phyloP scores from a whole-genome alignment of 768 basidiomycete genomes.

The Termitomyces sp. region DNA sequence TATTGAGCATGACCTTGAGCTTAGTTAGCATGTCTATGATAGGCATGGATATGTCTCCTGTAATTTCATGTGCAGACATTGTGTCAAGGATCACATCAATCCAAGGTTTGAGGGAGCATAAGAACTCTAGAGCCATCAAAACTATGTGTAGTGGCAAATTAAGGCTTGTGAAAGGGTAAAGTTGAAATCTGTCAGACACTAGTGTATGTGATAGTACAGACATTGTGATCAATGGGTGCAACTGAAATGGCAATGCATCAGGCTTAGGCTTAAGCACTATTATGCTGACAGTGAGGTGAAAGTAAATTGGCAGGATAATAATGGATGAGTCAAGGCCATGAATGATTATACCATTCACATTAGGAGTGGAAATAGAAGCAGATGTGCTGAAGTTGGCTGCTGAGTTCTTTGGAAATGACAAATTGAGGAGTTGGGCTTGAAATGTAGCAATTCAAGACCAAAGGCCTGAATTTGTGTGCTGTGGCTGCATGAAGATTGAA shows the following conservation, averaged over 20 bases:
- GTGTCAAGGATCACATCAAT: slow-evolving; percentile 40
- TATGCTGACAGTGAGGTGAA: slow-evolving; percentile 75
- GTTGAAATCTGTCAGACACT: too few relatives aligned
- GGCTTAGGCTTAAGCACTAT: slow-evolving; percentile 55
- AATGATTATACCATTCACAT: slow-evolving; percentile 19
- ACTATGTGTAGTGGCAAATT: too few relatives aligned
- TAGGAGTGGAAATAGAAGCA: background rate
- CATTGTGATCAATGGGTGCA: too few relatives aligned
- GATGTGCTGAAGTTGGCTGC: too few relatives aligned
- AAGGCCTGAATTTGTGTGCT: slow-evolving; percentile 2
- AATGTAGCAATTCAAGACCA: background rate
- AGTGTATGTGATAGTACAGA: too few relatives aligned
- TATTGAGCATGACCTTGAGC: slow-evolving; percentile 37
- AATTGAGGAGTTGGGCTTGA: background rate
- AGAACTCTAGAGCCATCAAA: slow-evolving; percentile 37
- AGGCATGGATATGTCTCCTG: too few relatives aligned
- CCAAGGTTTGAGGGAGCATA: slow-evolving; percentile 35
- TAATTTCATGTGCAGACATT: too few relatives aligned
- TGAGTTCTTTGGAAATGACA: background rate
- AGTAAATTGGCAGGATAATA: slow-evolving; percentile 50
- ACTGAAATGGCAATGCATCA: too few relatives aligned
- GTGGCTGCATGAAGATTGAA: too few relatives aligned
- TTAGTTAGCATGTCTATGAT: too few relatives aligned
- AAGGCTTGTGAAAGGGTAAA: slow-evolving; percentile 18
- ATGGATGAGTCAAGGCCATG: slow-evolving; percentile 60